Evolutionary conservation across 805 yeast species (phyloP), one percentile per base, ranked within the genome.

Genomic region (Candida hispaniensis): DNA sequence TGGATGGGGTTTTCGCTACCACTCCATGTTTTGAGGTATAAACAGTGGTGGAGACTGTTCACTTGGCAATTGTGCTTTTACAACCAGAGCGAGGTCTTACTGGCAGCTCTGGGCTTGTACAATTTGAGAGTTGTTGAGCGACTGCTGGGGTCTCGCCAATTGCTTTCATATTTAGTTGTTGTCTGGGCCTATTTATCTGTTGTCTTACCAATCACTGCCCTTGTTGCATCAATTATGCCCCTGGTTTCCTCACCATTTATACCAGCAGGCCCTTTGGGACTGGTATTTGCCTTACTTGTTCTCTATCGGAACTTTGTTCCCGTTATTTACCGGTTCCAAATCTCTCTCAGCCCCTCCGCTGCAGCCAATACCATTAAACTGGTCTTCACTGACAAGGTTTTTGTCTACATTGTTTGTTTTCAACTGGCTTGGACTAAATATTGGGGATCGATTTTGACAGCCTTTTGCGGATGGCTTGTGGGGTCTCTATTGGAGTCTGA

Each of bases 81-180:
- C 26, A 55, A 49, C 28, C 58, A 58, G 30, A 44, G 63, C 11
- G 64, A 63, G 39, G 60, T 62, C 3, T 39, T 63, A 5, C 38
- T 61, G 19, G 48, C 53, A 1, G 30, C 55, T n/a, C 41, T 63
- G 6, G 30, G 63, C 14, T 34, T 61, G 6, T 63, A 63, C 40
- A 60, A 60, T 24, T 47, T 58, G 26, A 48, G 68, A 6, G 52
- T 45, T 12, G 40, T 63, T 11, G 68, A 63, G 33, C 49, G 68
- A 32, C 35, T 60, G 17, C 44, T 53, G 11, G 63, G 65, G 3
- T 48, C 63, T 3, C 51, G 54, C 14, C 59, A 56, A 38, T 63
- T 47, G 40, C 45, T 56, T 35, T 55, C 56, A 7, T 40, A 42
- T 28, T 21, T 54, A 5, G 22, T 49, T 5, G 41, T 54, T n/a